phyloP scores from a whole-genome alignment of 2,329 filamentous ascomycete species.

The Cordyceps cateniannulata region DNA sequence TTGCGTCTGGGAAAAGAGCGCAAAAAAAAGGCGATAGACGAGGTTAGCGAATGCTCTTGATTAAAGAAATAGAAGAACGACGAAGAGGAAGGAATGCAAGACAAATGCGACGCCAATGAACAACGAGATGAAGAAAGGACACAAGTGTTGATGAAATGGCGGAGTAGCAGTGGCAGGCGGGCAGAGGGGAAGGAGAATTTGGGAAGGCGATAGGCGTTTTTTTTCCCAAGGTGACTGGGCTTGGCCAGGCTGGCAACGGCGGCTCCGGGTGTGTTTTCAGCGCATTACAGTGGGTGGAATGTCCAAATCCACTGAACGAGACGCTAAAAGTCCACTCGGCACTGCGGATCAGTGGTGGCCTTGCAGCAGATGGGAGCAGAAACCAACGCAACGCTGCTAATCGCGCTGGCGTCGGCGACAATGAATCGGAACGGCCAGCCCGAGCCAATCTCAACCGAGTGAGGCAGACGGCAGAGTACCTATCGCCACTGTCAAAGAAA shows the following conservation, averaged over 20 bases:
- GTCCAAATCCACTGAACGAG: not conserved
- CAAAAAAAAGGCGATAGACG: not conserved
- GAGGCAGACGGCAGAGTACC: not conserved
- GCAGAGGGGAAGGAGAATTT: not conserved
- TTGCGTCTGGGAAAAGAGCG: not conserved
- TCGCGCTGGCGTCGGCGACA: slow-evolving; percentile 6
- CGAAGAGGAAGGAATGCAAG: not conserved
- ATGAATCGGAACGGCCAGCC: slow-evolving; percentile 11
- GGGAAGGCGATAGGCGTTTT: not conserved
- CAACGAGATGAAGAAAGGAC: not conserved
- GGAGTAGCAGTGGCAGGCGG: not conserved
- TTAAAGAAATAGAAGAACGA: not conserved
- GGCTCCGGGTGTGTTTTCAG: not conserved
- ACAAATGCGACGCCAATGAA: slow-evolving; percentile 4
- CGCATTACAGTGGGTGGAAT: not conserved
- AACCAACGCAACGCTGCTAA: not conserved
- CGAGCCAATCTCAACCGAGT: not conserved
- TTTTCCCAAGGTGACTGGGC: not conserved
- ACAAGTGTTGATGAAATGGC: slow-evolving; percentile 10
- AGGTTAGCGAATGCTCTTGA: slow-evolving; percentile 3
- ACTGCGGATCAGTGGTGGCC: too few species aligned
- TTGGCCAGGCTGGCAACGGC: not conserved
- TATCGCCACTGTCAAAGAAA: not conserved
- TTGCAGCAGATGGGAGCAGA: too few species aligned
- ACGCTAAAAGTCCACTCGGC: not conserved